Percentiles rank a stretch among this genome's conserved stretches.
These are phyloP conservation scores for Halteria grandinella DNA, from an alignment of 73 alveolate species.

Conservation along the genomic window DNA sequence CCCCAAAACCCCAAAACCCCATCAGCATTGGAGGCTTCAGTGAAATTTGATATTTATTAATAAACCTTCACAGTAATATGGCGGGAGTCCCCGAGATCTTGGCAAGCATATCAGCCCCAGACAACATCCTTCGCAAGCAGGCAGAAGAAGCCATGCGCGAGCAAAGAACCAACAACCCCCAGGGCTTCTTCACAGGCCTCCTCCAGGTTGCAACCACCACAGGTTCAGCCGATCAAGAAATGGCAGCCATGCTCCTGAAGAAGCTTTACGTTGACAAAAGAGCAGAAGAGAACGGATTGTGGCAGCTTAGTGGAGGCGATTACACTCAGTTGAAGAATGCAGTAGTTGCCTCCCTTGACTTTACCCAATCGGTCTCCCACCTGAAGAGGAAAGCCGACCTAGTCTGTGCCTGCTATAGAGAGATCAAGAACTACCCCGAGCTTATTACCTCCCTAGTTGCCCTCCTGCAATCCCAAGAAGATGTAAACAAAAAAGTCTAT, in stretches of 20 bases:
- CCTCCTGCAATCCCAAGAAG: neutral
- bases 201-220: neutral
- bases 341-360: neutral
- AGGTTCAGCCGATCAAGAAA: neutral
- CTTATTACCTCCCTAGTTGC: conserved; percentile 8
- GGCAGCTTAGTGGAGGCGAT: conserved; percentile 6
- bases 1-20: too few relatives aligned
- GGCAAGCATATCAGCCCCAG: neutral
- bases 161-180: conserved; percentile 8
- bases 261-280: conserved; percentile 49
- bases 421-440: conserved; percentile 36
- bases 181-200: conserved; percentile 4
- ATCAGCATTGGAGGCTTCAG: too few relatives aligned
- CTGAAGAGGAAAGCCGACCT: conserved; percentile 28
- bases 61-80: too few relatives aligned
- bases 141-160: neutral
- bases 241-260: conserved; percentile 55
- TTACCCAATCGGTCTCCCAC: neutral
- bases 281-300: neutral
- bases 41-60: too few relatives aligned
- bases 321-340: neutral
- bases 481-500: neutral
- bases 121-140: conserved; percentile 14
- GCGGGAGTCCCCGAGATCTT: too few relatives aligned
- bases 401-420: conserved; percentile 30